phyloP scores from a whole-genome alignment of 169 alveolate genomes.

The Plasmodium yoelii region DNA sequence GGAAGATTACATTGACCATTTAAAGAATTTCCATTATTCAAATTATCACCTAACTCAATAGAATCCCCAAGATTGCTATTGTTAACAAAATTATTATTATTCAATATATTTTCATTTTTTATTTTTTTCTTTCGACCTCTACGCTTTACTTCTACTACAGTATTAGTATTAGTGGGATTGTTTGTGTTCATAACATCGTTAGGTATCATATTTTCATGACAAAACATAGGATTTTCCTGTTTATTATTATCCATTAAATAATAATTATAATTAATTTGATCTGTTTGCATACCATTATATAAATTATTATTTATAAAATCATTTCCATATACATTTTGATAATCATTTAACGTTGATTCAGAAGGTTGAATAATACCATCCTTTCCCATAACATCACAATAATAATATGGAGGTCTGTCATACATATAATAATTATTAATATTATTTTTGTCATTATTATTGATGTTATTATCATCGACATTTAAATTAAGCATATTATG shows the following conservation, averaged over 20 bases:
- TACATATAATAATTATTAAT: not conserved
- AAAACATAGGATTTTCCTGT: too few relatives aligned
- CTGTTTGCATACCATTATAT: not conserved
- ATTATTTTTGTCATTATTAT: not conserved
- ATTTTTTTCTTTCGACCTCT: not conserved
- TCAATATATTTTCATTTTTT: not conserved
- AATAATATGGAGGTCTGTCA: slow-evolving; percentile 15
- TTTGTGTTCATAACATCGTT: too few relatives aligned
- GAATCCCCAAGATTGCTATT: not conserved
- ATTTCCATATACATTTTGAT: slow-evolving; percentile 2
- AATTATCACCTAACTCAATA: not conserved
- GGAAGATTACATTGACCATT: not conserved
- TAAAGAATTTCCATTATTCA: not conserved
- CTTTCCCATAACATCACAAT: slow-evolving; percentile 18
- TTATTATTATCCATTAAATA: not conserved
- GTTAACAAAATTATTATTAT: not conserved
- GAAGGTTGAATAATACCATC: slow-evolving; percentile 13
- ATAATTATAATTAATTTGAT: slow-evolving; percentile 10
- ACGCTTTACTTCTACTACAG: not conserved
- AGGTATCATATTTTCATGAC: not conserved
- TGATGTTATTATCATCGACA: not conserved
- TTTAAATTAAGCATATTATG: not conserved
- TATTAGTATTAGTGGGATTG: not conserved
- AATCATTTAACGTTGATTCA: slow-evolving; percentile 6
- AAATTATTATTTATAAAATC: slow-evolving; percentile 13